A percentile compares a stretch with the other conserved stretches of the same genome.
Evolutionary conservation across 257 asterid species (phyloP).

Genomic region (Ehretia macrophylla): DNA sequence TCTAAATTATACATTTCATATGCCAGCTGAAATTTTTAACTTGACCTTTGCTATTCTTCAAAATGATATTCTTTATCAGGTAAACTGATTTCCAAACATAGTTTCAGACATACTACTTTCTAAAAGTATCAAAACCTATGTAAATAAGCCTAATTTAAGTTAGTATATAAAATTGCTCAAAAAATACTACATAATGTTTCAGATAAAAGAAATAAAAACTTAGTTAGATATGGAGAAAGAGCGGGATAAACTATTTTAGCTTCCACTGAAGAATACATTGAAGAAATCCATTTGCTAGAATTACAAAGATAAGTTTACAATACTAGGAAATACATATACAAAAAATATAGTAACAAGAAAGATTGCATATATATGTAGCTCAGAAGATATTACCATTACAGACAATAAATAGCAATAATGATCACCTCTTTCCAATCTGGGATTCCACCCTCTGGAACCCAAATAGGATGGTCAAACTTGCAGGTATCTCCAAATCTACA

Average conservation of each 20-base stretch:
- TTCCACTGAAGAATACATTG: not conserved
- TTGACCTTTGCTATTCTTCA: not conserved
- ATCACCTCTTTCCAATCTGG: conserved; percentile 99
- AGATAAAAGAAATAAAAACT: no score
- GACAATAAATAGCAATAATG: conserved; percentile 43
- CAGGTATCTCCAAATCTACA: conserved; percentile 99
- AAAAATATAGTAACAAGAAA: not conserved
- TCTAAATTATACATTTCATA: not conserved
- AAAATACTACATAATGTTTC: no score
- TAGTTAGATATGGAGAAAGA: no score
- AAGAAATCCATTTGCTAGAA: not conserved
- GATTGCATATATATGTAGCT: not conserved
- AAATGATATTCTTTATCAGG: not conserved
- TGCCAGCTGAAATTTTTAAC: not conserved
- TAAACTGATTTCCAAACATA: not conserved
- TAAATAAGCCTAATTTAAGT: no score
- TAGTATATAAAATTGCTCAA: not conserved
- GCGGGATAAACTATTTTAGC: no score
- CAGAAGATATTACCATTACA: conserved; percentile 18
- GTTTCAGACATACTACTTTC: not conserved
- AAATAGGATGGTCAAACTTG: conserved; percentile 99
- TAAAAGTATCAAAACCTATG: no score
- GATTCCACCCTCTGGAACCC: conserved; percentile 99
- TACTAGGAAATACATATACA: not conserved
- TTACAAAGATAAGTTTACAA: not conserved